Percentiles rank a stretch among this genome's conserved stretches.
Conservation (phyloP, 2,329 filamentous ascomycete genomes). For the Calycina herbarum region DNA sequence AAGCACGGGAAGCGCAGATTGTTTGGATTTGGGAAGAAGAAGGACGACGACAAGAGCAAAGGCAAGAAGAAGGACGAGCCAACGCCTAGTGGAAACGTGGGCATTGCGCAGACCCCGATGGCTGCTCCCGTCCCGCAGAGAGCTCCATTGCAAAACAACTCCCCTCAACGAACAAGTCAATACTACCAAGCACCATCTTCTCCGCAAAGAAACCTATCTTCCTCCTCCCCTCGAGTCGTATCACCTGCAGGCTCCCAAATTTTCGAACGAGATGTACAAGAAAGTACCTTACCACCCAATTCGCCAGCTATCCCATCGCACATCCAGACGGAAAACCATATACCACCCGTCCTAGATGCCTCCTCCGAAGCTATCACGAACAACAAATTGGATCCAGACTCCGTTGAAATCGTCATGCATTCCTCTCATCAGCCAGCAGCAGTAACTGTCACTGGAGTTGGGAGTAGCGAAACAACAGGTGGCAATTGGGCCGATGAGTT, state of each 20-base stretch:
- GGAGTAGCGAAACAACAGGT: slow-evolving; percentile 40
- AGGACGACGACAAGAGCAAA: slow-evolving; percentile 49
- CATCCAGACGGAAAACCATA: slow-evolving; percentile 91
- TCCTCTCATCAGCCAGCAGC: slow-evolving; percentile 78
- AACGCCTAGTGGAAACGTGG: slow-evolving; percentile 21
- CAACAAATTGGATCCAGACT: slow-evolving; percentile 77
- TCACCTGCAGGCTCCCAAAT: slow-evolving; percentile 81
- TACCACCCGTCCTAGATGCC: slow-evolving; percentile 87
- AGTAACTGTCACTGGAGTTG: slow-evolving; percentile 59
- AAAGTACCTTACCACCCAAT: slow-evolving; percentile 65
- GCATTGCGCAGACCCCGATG: slow-evolving; percentile 28
- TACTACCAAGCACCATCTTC: slow-evolving; percentile 48
- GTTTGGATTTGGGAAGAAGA: slow-evolving; percentile 65
- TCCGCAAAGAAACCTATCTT: slow-evolving; percentile 64
- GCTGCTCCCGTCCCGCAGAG: slow-evolving; percentile 31
- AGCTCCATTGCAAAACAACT: slow-evolving; percentile 43
- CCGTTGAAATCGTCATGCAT: slow-evolving; percentile 91
- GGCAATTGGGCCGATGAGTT: slow-evolving; percentile 43
- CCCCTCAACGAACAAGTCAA: slow-evolving; percentile 45
- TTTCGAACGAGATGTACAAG: slow-evolving; percentile 94
- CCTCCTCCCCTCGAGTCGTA: slow-evolving; percentile 70
- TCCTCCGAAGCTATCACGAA: slow-evolving; percentile 92
- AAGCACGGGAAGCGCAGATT: slow-evolving; percentile 56
- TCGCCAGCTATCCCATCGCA: slow-evolving; percentile 90
- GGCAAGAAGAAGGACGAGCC: slow-evolving; percentile 40